phyloP scores from a whole-genome alignment of 2,329 filamentous ascomycete genomes.

The Aspergillus uvarum region DNA sequence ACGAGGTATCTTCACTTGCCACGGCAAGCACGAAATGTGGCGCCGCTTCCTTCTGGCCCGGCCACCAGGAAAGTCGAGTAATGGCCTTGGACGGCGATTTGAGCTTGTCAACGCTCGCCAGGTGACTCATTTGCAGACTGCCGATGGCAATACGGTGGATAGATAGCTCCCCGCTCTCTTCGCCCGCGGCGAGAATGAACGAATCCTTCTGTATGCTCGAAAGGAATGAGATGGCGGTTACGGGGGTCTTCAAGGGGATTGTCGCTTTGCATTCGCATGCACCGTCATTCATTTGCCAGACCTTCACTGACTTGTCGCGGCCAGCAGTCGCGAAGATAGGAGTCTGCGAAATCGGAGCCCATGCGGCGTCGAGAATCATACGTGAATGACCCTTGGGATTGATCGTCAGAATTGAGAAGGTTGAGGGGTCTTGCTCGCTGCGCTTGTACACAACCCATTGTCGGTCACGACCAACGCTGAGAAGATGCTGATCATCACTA shows the following conservation, averaged over 20 bases:
- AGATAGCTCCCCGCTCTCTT: conserved; percentile 49
- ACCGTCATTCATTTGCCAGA: conserved; percentile 57
- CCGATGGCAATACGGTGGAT: conserved; percentile 41
- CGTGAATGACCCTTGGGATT: conserved; percentile 84
- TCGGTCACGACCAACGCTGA: conserved; percentile 88
- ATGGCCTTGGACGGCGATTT: conserved; percentile 64
- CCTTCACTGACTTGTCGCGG: conserved; percentile 78
- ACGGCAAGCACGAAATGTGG: conserved; percentile 41
- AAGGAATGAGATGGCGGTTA: conserved; percentile 71
- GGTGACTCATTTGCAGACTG: conserved; percentile 29
- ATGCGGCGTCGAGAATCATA: conserved; percentile 88
- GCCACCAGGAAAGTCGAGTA: conserved; percentile 69
- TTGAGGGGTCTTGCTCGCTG: conserved; percentile 34
- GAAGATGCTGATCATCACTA: conserved; percentile 66
- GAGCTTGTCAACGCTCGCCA: conserved; percentile 33
- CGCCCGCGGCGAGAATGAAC: conserved; percentile 46
- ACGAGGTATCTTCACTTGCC: conserved; percentile 47
- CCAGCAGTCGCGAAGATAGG: conserved; percentile 80
- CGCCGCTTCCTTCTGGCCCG: conserved; percentile 30
- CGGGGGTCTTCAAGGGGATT: conserved; percentile 58
- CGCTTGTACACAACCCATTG: conserved; percentile 83
- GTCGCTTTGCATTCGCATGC: conserved; percentile 55
- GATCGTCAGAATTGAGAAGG: conserved; percentile 60
- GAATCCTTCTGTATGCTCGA: conserved; percentile 27
- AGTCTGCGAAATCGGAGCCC: conserved; percentile 59